A percentile compares a stretch with the other conserved stretches of the same genome.
Conservation (phyloP, 1,284 basidiomycete species). For the Ceratobasidium sp. region DNA sequence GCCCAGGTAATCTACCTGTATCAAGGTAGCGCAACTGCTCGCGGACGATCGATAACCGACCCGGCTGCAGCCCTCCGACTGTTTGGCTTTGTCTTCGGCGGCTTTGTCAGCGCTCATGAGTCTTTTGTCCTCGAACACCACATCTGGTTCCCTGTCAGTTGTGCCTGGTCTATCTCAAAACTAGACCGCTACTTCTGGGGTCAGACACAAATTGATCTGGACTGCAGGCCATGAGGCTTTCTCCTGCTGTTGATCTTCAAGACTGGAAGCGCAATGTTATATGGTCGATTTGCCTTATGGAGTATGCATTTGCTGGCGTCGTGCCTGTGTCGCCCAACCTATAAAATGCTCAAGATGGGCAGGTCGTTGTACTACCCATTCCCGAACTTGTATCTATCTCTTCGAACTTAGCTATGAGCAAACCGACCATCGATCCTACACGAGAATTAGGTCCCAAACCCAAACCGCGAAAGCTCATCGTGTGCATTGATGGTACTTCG, state of each 20-base stretch:
- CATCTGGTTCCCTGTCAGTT: not conserved
- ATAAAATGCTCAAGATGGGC: not conserved
- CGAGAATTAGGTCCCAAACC: not conserved
- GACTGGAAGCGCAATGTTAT: too few relatives aligned
- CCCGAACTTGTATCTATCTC: not conserved
- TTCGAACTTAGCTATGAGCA: not conserved
- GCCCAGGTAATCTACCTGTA: not conserved
- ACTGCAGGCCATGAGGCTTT: not conserved
- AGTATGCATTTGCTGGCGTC: too few relatives aligned
- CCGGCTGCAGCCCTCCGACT: not conserved
- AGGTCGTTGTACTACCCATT: not conserved
- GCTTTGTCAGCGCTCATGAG: not conserved
- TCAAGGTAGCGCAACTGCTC: not conserved
- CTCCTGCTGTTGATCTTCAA: not conserved
- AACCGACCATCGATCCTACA: not conserved
- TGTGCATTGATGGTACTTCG: constrained; percentile 23
- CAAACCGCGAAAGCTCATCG: not conserved
- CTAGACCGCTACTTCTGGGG: not conserved
- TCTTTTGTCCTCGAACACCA: not conserved
- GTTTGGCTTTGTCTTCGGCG: not conserved
- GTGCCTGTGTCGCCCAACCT: not conserved
- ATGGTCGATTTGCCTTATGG: too few relatives aligned
- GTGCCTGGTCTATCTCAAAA: not conserved
- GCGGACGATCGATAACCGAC: not conserved
- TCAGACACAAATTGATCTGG: too few relatives aligned